Percentiles rank a stretch among this genome's conserved stretches.
Evolutionary conservation across 129 eudicot genomes (phyloP).

Genomic region (Erigeron canadensis): DNA sequence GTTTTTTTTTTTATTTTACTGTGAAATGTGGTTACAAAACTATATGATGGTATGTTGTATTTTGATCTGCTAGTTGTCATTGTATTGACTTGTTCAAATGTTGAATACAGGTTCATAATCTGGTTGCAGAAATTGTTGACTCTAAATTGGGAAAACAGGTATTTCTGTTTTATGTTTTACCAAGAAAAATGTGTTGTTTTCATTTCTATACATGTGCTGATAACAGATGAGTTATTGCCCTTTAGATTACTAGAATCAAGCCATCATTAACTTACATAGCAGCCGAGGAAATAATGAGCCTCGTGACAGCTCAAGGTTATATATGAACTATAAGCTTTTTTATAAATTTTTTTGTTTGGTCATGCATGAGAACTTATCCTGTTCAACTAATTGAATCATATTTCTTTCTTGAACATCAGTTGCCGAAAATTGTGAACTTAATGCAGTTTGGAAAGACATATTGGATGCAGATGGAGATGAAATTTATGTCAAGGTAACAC

Average conservation of each 20-base stretch:
- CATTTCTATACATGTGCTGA: slow-evolving; percentile 12
- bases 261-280: slow-evolving; percentile 90
- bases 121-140: slow-evolving; percentile 95
- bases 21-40: not conserved
- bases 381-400: not conserved
- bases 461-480: slow-evolving; percentile 94
- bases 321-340: slow-evolving; percentile 3
- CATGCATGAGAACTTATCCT: not conserved
- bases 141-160: slow-evolving; percentile 97
- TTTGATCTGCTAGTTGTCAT: slow-evolving; percentile 5
- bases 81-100: slow-evolving; percentile 7
- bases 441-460: slow-evolving; percentile 96
- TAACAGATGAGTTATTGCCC: slow-evolving; percentile 6
- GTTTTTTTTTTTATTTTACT: not conserved
- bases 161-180: slow-evolving; percentile 20
- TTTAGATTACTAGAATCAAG: slow-evolving; percentile 82
- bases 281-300: slow-evolving; percentile 98
- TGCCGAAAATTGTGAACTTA: slow-evolving; percentile 81
- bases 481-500: slow-evolving; percentile 84
- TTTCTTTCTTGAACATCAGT: slow-evolving; percentile 48
- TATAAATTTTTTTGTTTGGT: not conserved
- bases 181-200: not conserved
- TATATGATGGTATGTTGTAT: not conserved
- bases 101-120: slow-evolving; percentile 71
- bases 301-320: slow-evolving; percentile 94